These are phyloP conservation scores for Pseudogymnoascus sp. DNA, from an alignment of 2,329 filamentous ascomycete genomes.

Conservation along the genomic window DNA sequence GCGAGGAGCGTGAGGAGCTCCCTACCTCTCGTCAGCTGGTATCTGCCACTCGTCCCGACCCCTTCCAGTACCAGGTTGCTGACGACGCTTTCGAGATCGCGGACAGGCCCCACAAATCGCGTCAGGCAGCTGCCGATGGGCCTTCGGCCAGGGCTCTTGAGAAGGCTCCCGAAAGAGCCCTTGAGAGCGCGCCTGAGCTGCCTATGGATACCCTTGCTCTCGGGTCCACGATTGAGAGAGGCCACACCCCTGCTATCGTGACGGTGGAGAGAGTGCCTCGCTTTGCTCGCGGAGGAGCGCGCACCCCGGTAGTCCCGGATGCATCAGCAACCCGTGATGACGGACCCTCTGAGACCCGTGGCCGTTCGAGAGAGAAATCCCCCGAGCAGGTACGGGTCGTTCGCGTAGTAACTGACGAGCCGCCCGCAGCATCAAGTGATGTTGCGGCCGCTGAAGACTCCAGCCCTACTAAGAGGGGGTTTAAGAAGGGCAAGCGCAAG, in stretches of 20 bases:
- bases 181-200: conserved; percentile 12
- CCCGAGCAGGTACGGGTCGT: background rate
- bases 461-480: conserved; percentile 2
- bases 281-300: conserved; percentile 22
- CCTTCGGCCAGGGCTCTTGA: conserved; percentile 18
- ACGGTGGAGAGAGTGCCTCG: conserved; percentile 50
- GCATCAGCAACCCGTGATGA: background rate
- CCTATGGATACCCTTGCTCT: background rate
- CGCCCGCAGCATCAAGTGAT: background rate
- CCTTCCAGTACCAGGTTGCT: conserved; percentile 1
- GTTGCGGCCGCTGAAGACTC: background rate
- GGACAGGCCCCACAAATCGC: background rate
- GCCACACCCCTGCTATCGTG: conserved; percentile 43
- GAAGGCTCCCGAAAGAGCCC: conserved; percentile 17
- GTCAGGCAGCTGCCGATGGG: conserved; percentile 11
- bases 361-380: background rate
- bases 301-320: background rate
- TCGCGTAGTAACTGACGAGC: background rate
- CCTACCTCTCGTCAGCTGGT: background rate
- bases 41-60: background rate
- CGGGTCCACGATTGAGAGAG: background rate
- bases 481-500: conserved; percentile 16
- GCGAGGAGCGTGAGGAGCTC: conserved; percentile 23
- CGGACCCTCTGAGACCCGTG: background rate
- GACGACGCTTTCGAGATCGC: conserved; percentile 10